Evolutionary conservation across 1,284 basidiomycete genomes (phyloP), one percentile per base, ranked within the genome.

Genomic region (Moniliella sp.): DNA sequence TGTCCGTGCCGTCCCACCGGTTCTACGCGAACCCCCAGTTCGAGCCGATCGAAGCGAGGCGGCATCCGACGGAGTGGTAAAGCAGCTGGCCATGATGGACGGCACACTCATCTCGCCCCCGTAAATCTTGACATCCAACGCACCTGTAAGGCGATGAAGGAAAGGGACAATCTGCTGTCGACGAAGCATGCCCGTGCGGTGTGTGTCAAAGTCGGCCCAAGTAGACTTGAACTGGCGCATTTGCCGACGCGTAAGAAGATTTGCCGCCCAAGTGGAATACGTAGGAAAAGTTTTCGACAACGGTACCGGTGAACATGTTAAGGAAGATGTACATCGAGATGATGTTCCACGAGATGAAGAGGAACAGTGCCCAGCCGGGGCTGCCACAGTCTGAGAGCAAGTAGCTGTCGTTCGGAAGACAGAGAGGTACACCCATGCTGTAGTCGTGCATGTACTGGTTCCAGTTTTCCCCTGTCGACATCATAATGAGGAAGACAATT

Each of bases 321-420:
- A 82, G 71, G 64, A 94, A 86, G 39, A 43, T 45, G 39, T 33
- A 23, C 81, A 93, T 93, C 69, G 80, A 86, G 30, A 94, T 67
- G 25, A 97, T 66, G 58, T 94, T 94, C 88, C 88, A 97, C 0
- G 77, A 72, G 48, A 93, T 91, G 64, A 93, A 94, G 16, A 97
- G 65, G 0, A 70, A 67, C 57, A 76, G 86, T 0, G 86, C 75
- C 76, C 84, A 91, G 3, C 67, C 67, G 5, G 69, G 61, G 47
- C 78, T 86, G 9, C 88, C 88, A 48, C 88, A 97, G 61, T 97
- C 88, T 0, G 79, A 77, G 18, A 76, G 68, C 4, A 71, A 63
- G 46, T 70, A 68, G 50, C 74, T 75, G 5, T 33, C 31, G n/a
- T 59, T 60, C 5, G 61, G 52, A 1, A 81, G 86, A 60, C 88